Base-by-base conservation (phyloP, 2,329 filamentous ascomycete genomes). In the Ophiostoma ulmi region DNA sequence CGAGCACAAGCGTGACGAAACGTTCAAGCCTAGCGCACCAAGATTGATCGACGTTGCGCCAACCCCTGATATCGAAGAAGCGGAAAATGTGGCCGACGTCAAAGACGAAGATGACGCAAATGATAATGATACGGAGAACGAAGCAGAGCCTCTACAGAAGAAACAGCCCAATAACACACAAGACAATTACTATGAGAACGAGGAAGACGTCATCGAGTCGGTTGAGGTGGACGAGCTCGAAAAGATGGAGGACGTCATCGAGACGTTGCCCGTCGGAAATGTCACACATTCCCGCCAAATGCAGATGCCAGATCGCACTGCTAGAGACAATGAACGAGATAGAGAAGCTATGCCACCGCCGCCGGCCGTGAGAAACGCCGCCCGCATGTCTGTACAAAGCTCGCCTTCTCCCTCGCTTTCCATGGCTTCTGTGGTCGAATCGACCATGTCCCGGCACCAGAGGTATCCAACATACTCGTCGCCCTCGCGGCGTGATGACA, bases 331-430 rank as follows among this genome's bases (percentile, higher is more conserved):
- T 4, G 58, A 31, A 26, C 61, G 31, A 10, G 61, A 64, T 26
- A 36, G 8, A 8, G 13, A 5, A n/a, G 31, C 61, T 31, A 64
- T 64, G 61, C 61, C 61, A 1, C 63, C 41, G 35, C 44, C 41
- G 35, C 44, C 41, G 1, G 8, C 35, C 11, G 11, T 13, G 4
- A 20, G 8, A 13, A 48, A 55, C 2, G 4, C 13, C 22, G 11
- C 31, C 0, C 70, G 39, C 38, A 61, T 70, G 13, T 73, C 72
- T 0, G 69, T 74, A 1, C 64, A 26, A 22, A 72, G 71, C 67
- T 65, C 73, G 3, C 71, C 71, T 7, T 72, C 73, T 14, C 72
- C 69, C 1, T 69, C 72, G 0, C 3, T 72, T 0, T 66, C 72
- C 8, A 7, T 68, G 22, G 44, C 70, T 1, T 44, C 68, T 0